A percentile compares a stretch with the other conserved stretches of the same genome.
Evolutionary conservation across 148 eudicot species (phyloP).

Genomic region (Cornus florida): DNA sequence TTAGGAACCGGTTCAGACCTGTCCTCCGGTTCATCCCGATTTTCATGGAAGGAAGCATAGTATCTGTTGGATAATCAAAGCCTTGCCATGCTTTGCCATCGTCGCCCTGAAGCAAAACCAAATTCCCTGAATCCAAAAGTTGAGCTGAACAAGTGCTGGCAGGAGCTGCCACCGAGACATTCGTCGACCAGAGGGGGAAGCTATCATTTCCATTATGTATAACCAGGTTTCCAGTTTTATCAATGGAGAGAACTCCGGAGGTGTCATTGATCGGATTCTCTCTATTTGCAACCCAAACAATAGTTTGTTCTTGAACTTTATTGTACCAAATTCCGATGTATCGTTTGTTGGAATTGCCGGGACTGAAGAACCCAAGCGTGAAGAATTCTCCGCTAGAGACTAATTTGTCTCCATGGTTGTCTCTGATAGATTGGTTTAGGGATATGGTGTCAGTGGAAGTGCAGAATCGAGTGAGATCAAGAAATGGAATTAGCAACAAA

Average conservation of each 20-base stretch:
- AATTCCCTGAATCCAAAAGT: conserved; percentile 42
- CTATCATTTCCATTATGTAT: not conserved
- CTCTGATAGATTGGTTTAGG: not conserved
- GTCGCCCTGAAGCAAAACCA: conserved; percentile 27
- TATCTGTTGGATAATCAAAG: conserved; percentile 50
- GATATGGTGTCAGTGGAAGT: not conserved
- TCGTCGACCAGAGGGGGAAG: conserved; percentile 38
- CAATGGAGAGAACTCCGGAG: conserved; percentile 23
- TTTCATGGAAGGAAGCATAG: conserved; percentile 43
- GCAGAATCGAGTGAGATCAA: not conserved
- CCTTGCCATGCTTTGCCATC: conserved; percentile 43
- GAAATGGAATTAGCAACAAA: not conserved
- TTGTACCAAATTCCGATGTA: conserved; percentile 34
- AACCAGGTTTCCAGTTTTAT: conserved; percentile 26
- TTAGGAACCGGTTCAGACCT: conserved; percentile 27
- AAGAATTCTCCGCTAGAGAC: conserved; percentile 10
- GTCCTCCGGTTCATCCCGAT: conserved; percentile 38
- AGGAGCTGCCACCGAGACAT: conserved; percentile 5
- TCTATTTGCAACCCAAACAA: conserved; percentile 68
- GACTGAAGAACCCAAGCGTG: conserved; percentile 33
- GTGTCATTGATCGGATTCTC: conserved; percentile 32
- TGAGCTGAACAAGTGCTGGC: conserved; percentile 14
- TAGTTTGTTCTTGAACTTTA: conserved; percentile 34
- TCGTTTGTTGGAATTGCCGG: conserved; percentile 8
- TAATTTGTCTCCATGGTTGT: not conserved